phyloP scores from a whole-genome alignment of 352 stramenopile genomes.

The Phytophthora pluvialis region DNA sequence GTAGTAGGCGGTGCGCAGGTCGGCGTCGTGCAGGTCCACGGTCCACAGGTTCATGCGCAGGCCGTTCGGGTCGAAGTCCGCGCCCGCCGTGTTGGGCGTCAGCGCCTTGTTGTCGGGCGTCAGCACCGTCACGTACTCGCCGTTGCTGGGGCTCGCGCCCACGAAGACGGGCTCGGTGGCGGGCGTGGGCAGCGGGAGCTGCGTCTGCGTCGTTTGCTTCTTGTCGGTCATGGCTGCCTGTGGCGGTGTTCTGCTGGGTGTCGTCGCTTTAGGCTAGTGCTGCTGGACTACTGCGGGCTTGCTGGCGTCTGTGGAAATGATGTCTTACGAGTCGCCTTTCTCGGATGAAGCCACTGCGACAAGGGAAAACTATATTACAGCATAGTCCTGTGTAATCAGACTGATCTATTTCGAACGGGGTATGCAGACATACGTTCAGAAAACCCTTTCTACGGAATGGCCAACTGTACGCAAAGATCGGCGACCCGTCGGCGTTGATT shows the following conservation, averaged over 20 bases:
- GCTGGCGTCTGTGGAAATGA: slow-evolving; percentile 23
- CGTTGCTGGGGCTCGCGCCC: slow-evolving; percentile 30
- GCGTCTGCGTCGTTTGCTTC: slow-evolving; percentile 24
- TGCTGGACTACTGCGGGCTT: background rate
- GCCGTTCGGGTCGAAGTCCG: slow-evolving; percentile 42
- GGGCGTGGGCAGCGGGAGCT: slow-evolving; percentile 29
- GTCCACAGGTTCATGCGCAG: slow-evolving; percentile 47
- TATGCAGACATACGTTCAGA: background rate
- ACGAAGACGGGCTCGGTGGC: slow-evolving; percentile 30
- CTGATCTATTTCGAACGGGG: background rate
- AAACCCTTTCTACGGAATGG: slow-evolving; percentile 9
- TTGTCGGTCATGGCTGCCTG: slow-evolving; percentile 33
- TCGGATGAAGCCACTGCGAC: slow-evolving; percentile 21
- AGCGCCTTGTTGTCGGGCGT: slow-evolving; percentile 41
- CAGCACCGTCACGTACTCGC: slow-evolving; percentile 47
- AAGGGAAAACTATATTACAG: slow-evolving; percentile 13
- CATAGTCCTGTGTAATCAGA: slow-evolving; percentile 16
- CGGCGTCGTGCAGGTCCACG: slow-evolving; percentile 29
- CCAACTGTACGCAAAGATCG: slow-evolving; percentile 22
- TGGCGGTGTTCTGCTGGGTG: too few relatives aligned
- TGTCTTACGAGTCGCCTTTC: slow-evolving; percentile 19
- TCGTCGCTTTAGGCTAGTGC: slow-evolving; percentile 12
- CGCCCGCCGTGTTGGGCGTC: slow-evolving; percentile 1
- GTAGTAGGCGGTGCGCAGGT: slow-evolving; percentile 41
- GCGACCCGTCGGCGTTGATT: slow-evolving; percentile 26